Base-by-base conservation (phyloP, 495 filamentous ascomycete species). In the Cudoniella acicularis region DNA sequence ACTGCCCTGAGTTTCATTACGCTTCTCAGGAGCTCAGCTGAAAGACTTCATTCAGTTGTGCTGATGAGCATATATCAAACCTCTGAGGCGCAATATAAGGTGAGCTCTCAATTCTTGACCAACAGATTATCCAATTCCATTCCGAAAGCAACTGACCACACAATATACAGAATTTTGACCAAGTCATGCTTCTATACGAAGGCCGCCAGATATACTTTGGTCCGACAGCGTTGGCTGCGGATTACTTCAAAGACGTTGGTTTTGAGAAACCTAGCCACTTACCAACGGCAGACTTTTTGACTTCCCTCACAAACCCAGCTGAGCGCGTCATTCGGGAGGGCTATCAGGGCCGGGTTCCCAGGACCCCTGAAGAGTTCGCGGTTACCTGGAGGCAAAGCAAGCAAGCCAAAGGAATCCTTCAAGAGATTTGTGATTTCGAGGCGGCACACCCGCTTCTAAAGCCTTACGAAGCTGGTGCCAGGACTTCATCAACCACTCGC, bases 251-350 rank as follows among this genome's bases (percentile, higher is more conserved):
- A 60, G 62, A 69, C 13, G 65, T 87, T 18, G 86, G 85, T 0
- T 87, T 87, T 54, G 72, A 74, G 27, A 79, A 80, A 56, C 81
- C 82, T 9, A 72, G 77, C 10, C 77, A 85, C 23, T 85, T 79
- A 82, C 88, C 85, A 24, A 86, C 82, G 0, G 81, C 84, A 0
- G 87, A 89, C 60, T 88, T 87, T 56, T 60, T 89, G 40, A 88
- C 84, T 10, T 83, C 81, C 13, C 80, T 87, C 27, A 84, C 80
- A 13, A 83, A 87, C 59, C 73, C 76, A 2, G 70, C 10, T 8
- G 11, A 86, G 25, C 75, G 86, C 45, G 73, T 81, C 49, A 69
- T 85, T 10, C 78, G 77, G 41, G 59, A 75, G 40, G 85, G 83
- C 10, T 89, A 76, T 73, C 81, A 87, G 68, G 67, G 80, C 58